Evolutionary conservation across 2,329 filamentous ascomycete species (phyloP).

Genomic region (Aspergillus uvarum): DNA sequence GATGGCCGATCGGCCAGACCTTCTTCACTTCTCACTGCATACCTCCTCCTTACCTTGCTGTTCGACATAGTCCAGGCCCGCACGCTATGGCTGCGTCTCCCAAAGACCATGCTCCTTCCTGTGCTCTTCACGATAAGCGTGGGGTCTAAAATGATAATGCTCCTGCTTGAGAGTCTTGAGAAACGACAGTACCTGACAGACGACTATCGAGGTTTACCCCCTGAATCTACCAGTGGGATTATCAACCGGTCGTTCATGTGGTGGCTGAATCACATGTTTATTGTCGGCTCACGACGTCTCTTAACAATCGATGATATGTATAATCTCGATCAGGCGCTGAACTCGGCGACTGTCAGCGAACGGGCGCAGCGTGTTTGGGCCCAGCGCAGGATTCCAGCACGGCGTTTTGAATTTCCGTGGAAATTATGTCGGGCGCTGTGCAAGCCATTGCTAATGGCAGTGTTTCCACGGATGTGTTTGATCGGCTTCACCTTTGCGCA

Average conservation of each 20-base stretch:
- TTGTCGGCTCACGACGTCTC: neutral
- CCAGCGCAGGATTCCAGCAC: neutral
- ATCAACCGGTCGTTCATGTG: neutral
- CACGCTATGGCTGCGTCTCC: conserved; percentile 32
- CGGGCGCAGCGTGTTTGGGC: neutral
- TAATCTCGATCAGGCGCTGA: neutral
- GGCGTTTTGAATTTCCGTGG: neutral
- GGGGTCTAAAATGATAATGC: neutral
- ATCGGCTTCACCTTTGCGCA: conserved; percentile 23
- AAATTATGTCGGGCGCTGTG: neutral
- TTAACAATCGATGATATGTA: neutral
- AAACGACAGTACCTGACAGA: neutral
- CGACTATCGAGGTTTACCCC: neutral
- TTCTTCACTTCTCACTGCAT: conserved; percentile 33
- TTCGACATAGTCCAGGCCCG: conserved; percentile 44
- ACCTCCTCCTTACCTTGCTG: conserved; percentile 42
- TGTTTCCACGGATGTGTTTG: conserved; percentile 20
- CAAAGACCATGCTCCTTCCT: conserved; percentile 23
- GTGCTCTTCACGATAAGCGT: conserved; percentile 33
- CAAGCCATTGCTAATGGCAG: conserved; percentile 16
- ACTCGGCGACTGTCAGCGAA: neutral
- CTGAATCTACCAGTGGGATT: neutral
- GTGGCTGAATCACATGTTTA: neutral
- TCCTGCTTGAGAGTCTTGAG: neutral
- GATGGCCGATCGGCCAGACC: conserved; percentile 25